phyloP scores from a whole-genome alignment of 345 rosid species.

The Rhodamnia rubescens region DNA sequence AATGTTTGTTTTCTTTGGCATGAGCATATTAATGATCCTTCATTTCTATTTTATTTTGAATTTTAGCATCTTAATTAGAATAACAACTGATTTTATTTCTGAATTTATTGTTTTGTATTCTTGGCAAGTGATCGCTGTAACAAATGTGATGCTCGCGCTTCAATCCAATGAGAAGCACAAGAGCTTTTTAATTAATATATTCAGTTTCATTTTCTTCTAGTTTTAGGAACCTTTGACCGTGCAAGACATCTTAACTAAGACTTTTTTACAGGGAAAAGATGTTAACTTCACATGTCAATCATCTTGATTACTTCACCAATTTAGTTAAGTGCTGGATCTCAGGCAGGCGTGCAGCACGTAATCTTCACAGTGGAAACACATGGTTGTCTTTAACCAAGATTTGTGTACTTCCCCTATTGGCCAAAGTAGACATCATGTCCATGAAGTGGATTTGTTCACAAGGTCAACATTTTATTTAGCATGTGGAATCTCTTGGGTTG shows the following conservation, averaged over 20 bases:
- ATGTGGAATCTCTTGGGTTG: not conserved
- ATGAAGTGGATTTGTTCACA: not conserved
- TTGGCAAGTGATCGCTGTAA: not conserved
- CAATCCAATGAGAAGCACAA: not conserved
- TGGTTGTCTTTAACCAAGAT: not conserved
- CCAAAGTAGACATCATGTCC: not conserved
- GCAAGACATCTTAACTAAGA: not conserved
- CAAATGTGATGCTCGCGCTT: not conserved
- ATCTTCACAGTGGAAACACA: not conserved
- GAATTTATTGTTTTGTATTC: not conserved
- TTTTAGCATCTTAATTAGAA: not conserved
- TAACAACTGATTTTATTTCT: not conserved
- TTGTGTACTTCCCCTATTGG: not conserved
- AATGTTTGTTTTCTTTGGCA: not conserved
- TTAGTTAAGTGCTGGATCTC: not conserved
- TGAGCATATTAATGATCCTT: not conserved
- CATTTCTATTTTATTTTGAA: not conserved
- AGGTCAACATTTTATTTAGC: not conserved
- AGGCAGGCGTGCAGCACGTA: not conserved
- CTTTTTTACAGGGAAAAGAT: not conserved
- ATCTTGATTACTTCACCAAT: not conserved
- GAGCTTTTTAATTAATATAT: not conserved
- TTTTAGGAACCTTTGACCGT: not conserved
- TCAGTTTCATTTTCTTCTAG: not conserved
- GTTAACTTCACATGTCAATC: not conserved